These are phyloP conservation scores for Ustilago bromivora DNA, from an alignment of 1,284 basidiomycete genomes.

Conservation along the genomic window DNA sequence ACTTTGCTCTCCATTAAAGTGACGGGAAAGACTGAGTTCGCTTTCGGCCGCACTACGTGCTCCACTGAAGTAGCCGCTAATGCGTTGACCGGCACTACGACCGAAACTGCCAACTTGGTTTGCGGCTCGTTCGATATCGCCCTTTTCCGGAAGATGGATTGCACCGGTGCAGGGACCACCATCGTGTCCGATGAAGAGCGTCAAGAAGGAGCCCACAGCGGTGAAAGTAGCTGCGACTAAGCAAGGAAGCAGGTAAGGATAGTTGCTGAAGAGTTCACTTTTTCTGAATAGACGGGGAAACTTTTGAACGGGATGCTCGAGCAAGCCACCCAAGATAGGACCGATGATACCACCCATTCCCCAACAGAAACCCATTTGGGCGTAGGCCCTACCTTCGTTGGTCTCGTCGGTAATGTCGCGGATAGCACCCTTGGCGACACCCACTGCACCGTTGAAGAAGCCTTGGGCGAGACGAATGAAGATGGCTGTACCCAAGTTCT, in stretches of 20 bases:
- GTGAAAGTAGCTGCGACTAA: conserved; percentile 73
- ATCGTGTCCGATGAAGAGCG: conserved; percentile 88
- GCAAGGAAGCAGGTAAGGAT: conserved; percentile 93
- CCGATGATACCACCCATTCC: conserved; percentile 85
- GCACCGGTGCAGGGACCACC: conserved; percentile 72
- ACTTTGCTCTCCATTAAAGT: conserved; percentile 14
- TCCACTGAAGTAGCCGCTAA: conserved; percentile 60
- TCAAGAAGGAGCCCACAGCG: conserved; percentile 80
- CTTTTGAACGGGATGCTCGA: conserved; percentile 78
- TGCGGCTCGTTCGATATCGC: conserved; percentile 49
- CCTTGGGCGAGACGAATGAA: conserved; percentile 91
- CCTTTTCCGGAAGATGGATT: conserved; percentile 60
- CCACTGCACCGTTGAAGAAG: conserved; percentile 92
- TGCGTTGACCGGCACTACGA: conserved; percentile 56
- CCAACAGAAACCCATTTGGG: conserved; percentile 94
- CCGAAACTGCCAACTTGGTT: conserved; percentile 55
- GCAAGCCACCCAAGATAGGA: conserved; percentile 79
- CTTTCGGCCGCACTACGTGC: conserved; percentile 38
- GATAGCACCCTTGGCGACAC: conserved; percentile 86
- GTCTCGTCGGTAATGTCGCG: conserved; percentile 86
- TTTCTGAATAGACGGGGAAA: conserved; percentile 80
- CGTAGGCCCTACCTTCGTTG: conserved; percentile 93
- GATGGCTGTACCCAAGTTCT: conserved; percentile 76
- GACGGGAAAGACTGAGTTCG: conserved; percentile 43
- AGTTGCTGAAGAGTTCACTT: conserved; percentile 77